Conservation (phyloP, 2,329 filamentous ascomycete genomes). For the Aspergillus flavus region DNA sequence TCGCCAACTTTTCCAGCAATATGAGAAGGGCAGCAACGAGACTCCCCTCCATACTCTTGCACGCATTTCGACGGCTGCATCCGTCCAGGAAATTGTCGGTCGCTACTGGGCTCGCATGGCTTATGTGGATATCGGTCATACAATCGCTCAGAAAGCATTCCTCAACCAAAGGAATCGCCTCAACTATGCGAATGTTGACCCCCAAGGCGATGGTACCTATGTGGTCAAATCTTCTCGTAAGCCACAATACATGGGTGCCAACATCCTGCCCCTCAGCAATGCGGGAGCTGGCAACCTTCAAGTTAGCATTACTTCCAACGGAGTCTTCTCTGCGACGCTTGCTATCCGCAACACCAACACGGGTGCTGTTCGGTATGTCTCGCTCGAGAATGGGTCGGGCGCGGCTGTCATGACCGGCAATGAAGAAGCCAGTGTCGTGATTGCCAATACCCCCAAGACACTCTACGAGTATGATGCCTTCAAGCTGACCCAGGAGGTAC, state of each 20-base stretch:
- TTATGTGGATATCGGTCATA: constrained; percentile 13
- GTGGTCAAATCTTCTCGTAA: constrained; percentile 6
- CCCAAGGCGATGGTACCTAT: background rate
- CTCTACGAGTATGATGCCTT: constrained; percentile 12
- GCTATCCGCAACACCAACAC: constrained; percentile 6
- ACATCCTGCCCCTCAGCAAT: constrained; percentile 9
- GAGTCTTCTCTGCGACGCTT: constrained; percentile 9
- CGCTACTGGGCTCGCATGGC: constrained; percentile 18
- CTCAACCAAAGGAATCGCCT: constrained; percentile 5
- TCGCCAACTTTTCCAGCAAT: constrained; percentile 7
- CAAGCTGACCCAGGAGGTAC: constrained; percentile 1
- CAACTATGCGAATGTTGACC: constrained; percentile 11
- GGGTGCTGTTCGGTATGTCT: constrained; percentile 10
- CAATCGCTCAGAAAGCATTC: constrained; percentile 9
- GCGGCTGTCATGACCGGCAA: background rate
- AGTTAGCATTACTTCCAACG: constrained; percentile 1
- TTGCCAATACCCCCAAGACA: constrained; percentile 10
- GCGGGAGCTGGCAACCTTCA: background rate
- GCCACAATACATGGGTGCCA: constrained; percentile 17
- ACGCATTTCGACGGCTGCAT: background rate
- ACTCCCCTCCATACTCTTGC: constrained; percentile 16
- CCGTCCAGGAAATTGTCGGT: constrained; percentile 8
- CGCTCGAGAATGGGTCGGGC: constrained; percentile 7
- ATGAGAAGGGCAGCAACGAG: constrained; percentile 14
- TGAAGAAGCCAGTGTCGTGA: constrained; percentile 15